Evolutionary conservation across 805 yeast species (phyloP).

Genomic region (Metschnikowia arizonensis): DNA sequence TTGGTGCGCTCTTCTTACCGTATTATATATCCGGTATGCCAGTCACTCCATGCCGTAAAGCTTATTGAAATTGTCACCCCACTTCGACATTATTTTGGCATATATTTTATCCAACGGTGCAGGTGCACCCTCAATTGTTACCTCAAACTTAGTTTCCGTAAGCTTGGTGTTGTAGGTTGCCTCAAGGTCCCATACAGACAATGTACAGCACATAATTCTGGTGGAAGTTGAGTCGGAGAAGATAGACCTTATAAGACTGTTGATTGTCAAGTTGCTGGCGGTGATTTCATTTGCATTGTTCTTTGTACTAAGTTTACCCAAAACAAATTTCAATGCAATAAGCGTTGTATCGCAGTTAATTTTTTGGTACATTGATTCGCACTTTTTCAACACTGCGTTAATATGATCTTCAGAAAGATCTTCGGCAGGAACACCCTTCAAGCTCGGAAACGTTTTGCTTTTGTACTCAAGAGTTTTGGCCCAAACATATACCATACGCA

Average conservation of each 20-base stretch:
- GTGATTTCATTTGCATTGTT: background rate
- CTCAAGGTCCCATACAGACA: conserved; percentile 36
- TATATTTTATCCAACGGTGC: conserved; percentile 15
- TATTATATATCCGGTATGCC: background rate
- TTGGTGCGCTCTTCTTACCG: background rate
- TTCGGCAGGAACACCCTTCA: background rate
- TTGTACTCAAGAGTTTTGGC: conserved; percentile 8
- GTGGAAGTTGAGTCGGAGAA: conserved; percentile 23
- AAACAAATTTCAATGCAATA: conserved; percentile 2
- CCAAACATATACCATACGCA: conserved; percentile 20
- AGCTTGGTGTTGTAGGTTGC: conserved; percentile 6
- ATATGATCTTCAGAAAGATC: background rate
- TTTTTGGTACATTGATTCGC: background rate
- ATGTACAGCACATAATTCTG: conserved; percentile 30
- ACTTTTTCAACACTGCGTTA: conserved; percentile 3
- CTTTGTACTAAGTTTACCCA: background rate
- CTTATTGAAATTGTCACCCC: conserved; percentile 29
- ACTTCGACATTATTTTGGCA: conserved; percentile 17
- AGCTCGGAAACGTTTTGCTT: background rate
- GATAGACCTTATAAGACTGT: conserved; percentile 16
- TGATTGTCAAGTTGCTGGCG: conserved; percentile 14
- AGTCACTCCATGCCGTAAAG: conserved; percentile 33
- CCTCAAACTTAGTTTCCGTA: background rate
- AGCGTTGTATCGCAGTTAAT: conserved; percentile 5
- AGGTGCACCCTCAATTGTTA: background rate